Conservation (phyloP, 345 rosid species). For the Eucalyptus pauciflora region DNA sequence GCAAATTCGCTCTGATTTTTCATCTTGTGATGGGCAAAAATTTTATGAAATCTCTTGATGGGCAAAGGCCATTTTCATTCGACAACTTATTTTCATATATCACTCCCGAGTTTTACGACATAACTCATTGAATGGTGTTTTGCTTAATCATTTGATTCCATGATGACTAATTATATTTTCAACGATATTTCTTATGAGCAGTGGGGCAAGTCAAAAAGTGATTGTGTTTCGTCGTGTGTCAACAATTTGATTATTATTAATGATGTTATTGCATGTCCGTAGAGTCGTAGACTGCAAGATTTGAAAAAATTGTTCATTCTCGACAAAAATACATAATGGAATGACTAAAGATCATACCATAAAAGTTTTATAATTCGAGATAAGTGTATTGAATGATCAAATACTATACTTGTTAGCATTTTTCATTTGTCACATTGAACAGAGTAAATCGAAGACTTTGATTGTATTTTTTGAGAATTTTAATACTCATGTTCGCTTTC, state of each 20-base stretch:
- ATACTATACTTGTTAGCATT: no score
- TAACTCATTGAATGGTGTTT: background rate
- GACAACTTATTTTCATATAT: accelerated
- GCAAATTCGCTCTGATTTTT: background rate
- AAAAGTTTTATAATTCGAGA: no score
- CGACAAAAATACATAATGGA: no score
- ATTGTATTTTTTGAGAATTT: no score
- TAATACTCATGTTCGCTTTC: background rate
- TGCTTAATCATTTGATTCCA: background rate
- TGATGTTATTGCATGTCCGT: accelerated
- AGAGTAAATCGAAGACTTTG: no score
- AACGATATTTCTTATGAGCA: background rate
- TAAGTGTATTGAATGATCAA: no score
- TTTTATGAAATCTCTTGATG: background rate
- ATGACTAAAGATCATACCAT: no score
- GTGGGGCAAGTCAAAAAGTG: background rate
- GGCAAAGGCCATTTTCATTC: background rate
- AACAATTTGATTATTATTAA: background rate
- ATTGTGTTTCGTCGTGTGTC: background rate
- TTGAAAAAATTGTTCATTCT: no score
- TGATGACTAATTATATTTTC: accelerated
- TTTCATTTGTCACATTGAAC: no score
- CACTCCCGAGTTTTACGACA: accelerated
- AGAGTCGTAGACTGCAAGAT: background rate
- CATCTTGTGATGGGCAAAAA: background rate